Evolutionary conservation across 164 flowering plant genomes (phyloP).

Genomic region (Hamamelis virginiana): DNA sequence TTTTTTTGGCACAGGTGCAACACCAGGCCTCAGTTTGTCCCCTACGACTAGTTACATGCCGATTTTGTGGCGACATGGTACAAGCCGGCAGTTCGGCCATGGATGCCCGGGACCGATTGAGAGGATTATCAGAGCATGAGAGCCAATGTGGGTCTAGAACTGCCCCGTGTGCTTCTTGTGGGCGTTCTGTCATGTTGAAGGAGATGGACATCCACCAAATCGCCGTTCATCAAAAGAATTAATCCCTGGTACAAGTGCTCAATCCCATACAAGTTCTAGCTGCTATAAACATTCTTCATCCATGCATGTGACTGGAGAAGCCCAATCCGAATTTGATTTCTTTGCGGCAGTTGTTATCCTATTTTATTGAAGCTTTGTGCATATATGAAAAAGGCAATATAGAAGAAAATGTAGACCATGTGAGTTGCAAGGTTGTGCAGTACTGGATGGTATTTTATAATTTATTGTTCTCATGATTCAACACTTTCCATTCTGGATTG

Average conservation of each 20-base stretch:
- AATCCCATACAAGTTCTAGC: too few species aligned
- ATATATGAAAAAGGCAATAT: not conserved
- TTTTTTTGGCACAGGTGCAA: slow-evolving; percentile 55
- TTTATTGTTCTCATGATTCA: too few species aligned
- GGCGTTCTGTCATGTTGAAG: slow-evolving; percentile 93
- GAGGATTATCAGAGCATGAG: slow-evolving; percentile 90
- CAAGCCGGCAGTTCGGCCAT: slow-evolving; percentile 68
- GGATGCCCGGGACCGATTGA: slow-evolving; percentile 69
- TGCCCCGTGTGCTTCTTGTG: slow-evolving; percentile 94
- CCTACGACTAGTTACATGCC: slow-evolving; percentile 75
- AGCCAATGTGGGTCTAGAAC: slow-evolving; percentile 92
- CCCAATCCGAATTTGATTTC: too few species aligned
- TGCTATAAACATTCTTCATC: too few species aligned
- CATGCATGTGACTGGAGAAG: too few species aligned
- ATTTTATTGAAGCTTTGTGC: not conserved
- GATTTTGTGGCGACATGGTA: slow-evolving; percentile 95
- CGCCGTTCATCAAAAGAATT: slow-evolving; percentile 78
- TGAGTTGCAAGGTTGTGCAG: not conserved
- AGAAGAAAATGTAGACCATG: not conserved
- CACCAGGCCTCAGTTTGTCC: slow-evolving; percentile 82
- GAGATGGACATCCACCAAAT: slow-evolving; percentile 95
- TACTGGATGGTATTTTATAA: too few species aligned
- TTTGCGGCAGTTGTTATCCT: not conserved
- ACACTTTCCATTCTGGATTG: too few species aligned
- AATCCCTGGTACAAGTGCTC: not conserved